Percentiles rank a stretch among this genome's conserved stretches.
phyloP scores from a whole-genome alignment of 768 basidiomycete genomes.

The Panellus pusillus region DNA sequence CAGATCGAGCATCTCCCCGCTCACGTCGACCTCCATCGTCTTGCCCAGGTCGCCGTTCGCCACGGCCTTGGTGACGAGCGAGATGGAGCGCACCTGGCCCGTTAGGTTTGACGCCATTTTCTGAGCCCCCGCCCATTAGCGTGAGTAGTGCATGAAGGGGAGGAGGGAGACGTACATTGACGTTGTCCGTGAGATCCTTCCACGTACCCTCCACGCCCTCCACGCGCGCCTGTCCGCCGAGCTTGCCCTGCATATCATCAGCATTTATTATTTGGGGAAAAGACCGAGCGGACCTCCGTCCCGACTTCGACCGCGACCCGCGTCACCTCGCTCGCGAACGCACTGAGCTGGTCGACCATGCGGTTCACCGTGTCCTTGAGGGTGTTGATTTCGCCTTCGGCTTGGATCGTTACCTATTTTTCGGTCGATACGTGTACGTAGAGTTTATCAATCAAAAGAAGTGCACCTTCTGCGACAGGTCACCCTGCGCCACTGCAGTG shows the following conservation, averaged over 20 bases:
- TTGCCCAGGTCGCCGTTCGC: conserved; percentile 17
- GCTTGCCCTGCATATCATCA: conserved; percentile 62
- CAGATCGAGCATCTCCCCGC: conserved; percentile 20
- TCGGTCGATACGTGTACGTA: too few species aligned
- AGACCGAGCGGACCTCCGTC: conserved; percentile 25
- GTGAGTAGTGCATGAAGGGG: too few species aligned
- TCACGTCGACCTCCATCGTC: conserved; percentile 19
- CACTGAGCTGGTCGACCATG: conserved; percentile 22
- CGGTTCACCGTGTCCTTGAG: conserved; percentile 73
- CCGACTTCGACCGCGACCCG: conserved; percentile 19
- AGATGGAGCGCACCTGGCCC: conserved; percentile 18
- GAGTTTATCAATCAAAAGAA: too few species aligned
- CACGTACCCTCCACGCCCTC: conserved; percentile 88
- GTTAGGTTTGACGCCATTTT: conserved; percentile 64
- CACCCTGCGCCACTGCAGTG: conserved; percentile 77
- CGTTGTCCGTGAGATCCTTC: conserved; percentile 79
- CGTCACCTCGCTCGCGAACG: conserved; percentile 19
- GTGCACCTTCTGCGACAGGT: conserved; percentile 70
- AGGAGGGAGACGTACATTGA: conserved; percentile 48
- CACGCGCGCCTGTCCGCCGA: conserved; percentile 88
- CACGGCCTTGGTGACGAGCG: conserved; percentile 21
- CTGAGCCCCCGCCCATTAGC: conserved; percentile 52
- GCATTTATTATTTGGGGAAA: conserved; percentile 67
- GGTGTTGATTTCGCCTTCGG: conserved; percentile 76
- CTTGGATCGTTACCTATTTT: conserved; percentile 67